These are phyloP conservation scores for Ceratocystis cubensis DNA, from an alignment of 2,329 filamentous ascomycete species.

Conservation along the genomic window DNA sequence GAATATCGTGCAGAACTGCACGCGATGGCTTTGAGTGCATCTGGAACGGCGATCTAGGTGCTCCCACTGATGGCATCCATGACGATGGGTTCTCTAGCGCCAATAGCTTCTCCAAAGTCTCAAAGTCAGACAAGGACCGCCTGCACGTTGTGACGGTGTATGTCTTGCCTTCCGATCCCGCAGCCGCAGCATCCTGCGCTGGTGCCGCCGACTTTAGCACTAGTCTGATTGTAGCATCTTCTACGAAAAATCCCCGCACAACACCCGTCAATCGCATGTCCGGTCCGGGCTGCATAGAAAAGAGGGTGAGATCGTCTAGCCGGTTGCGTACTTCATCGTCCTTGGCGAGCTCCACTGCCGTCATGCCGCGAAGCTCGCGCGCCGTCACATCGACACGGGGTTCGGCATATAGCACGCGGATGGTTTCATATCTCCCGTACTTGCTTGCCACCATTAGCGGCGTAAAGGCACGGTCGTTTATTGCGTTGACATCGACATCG, in stretches of 20 bases:
- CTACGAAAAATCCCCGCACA: constrained; percentile 90
- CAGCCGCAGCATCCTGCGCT: constrained; percentile 39
- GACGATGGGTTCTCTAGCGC: constrained; percentile 86
- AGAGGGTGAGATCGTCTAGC: constrained; percentile 83
- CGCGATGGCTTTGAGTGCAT: constrained; percentile 85
- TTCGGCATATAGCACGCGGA: constrained; percentile 76
- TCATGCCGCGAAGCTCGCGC: constrained; percentile 75
- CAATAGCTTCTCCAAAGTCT: constrained; percentile 73
- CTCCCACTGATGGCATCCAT: constrained; percentile 72
- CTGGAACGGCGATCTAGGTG: constrained; percentile 77
- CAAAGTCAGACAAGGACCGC: constrained; percentile 77
- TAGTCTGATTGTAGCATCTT: constrained; percentile 84
- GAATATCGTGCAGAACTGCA: constrained; percentile 74
- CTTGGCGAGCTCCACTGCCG: constrained; percentile 90
- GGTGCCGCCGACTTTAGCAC: constrained; percentile 90
- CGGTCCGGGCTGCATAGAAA: constrained; percentile 56
- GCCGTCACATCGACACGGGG: constrained; percentile 73
- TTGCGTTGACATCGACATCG: constrained; percentile 91
- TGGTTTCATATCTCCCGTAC: constrained; percentile 88
- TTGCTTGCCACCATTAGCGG: constrained; percentile 97
- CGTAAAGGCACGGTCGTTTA: constrained; percentile 90
- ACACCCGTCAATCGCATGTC: constrained; percentile 83
- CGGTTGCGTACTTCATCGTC: constrained; percentile 94
- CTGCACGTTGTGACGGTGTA: constrained; percentile 93
- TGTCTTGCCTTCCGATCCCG: constrained; percentile 37